Evolutionary conservation across 202 grass and related monocot species (phyloP).

Genomic region (Panicum virgatum): DNA sequence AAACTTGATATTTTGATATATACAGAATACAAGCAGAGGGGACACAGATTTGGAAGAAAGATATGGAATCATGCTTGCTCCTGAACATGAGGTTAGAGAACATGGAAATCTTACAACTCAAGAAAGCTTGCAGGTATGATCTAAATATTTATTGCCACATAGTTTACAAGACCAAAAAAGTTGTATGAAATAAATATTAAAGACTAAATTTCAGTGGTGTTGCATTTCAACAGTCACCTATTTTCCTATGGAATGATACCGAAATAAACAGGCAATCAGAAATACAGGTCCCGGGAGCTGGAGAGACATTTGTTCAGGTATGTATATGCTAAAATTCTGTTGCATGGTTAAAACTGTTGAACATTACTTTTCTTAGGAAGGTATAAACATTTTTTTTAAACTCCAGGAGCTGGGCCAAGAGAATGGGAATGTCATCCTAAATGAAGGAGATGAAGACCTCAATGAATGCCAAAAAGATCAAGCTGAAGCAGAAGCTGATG

Average conservation of each 20-base stretch:
- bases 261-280: neutral
- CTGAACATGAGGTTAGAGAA: neutral
- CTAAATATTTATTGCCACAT: neutral
- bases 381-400: slow-evolving; percentile 1
- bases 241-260: neutral
- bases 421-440: neutral
- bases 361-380: neutral
- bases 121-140: neutral
- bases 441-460: neutral
- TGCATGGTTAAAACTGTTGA: neutral
- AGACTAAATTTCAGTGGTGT: neutral
- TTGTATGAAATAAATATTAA: neutral
- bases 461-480: neutral
- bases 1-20: neutral
- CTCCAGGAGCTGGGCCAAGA: neutral
- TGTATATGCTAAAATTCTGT: no score
- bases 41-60: neutral
- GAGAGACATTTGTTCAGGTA: neutral
- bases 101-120: neutral
- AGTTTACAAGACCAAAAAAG: neutral
- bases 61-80: neutral
- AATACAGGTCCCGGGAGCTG: neutral
- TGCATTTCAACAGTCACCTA: neutral
- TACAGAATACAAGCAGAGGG: neutral
- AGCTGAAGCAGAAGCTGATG: neutral